phyloP scores from a whole-genome alignment of 163 green algal species.

The Scenedesmus sp. region DNA sequence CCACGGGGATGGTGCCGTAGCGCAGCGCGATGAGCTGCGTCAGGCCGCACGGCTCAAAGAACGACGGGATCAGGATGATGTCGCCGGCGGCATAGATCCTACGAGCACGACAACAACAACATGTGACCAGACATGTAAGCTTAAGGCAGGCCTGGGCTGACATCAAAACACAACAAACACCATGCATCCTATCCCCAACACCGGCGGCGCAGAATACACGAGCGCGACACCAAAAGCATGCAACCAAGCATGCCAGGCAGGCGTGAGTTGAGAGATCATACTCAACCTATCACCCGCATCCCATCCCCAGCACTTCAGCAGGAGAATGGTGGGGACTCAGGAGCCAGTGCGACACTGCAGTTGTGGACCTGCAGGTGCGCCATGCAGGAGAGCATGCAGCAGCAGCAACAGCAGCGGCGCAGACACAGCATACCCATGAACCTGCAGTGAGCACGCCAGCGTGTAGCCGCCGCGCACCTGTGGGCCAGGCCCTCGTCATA shows the following conservation, averaged over 20 bases:
- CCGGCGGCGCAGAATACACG: too few relatives aligned
- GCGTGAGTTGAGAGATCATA: too few relatives aligned
- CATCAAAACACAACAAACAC: too few relatives aligned
- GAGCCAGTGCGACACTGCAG: too few relatives aligned
- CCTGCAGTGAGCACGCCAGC: neutral
- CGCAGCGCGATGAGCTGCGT: constrained; percentile 93
- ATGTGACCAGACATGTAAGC: neutral
- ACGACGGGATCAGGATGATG: constrained; percentile 75
- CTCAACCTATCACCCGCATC: too few relatives aligned
- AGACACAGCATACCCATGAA: too few relatives aligned
- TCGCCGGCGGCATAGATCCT: constrained; percentile 57
- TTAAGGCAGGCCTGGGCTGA: too few relatives aligned
- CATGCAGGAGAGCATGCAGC: neutral
- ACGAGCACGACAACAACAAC: neutral
- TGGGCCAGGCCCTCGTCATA: constrained; percentile 55
- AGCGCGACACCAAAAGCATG: neutral
- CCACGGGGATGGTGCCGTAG: constrained; percentile 71
- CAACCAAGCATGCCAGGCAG: too few relatives aligned
- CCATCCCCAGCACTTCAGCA: too few relatives aligned
- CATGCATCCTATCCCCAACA: too few relatives aligned
- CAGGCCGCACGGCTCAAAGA: constrained; percentile 97
- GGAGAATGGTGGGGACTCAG: too few relatives aligned
- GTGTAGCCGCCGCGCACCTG: constrained; percentile 7
- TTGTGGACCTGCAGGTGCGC: neutral
- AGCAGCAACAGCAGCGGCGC: neutral